Base-by-base conservation (phyloP, 192 early-diverging fungal species). In the Entophlyctis luteolus region DNA sequence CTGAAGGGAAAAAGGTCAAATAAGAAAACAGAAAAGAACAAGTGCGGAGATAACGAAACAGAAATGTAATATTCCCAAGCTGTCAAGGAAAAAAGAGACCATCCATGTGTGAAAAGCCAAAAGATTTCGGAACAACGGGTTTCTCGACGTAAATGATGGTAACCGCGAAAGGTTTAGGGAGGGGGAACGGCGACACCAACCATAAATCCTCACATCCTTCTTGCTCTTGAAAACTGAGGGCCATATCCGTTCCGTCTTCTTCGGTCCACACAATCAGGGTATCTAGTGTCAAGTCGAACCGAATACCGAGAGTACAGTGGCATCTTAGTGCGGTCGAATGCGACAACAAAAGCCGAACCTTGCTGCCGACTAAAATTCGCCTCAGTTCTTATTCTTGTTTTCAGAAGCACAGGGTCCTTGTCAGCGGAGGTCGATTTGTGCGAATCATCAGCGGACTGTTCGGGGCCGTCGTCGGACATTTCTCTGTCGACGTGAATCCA, bases 211-310 rank as follows among this genome's bases (percentile, higher is more conserved):
- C 74, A 58, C 94, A 95, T 47, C 92, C 93, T n/a, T 84, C 88
- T 39, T 84, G 82, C 65, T 92, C 89, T 79, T 95, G 90, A 76
- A 98, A 98, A 66, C 92, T 94, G 28, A 98, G 80, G 8, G 96
- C 96, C 32, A 95, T 76, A 71, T 98, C 93, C 31, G 82, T 70
- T 12, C 86, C 86, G 38, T 84, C 81, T 16, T 79, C 75, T 70
- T 93, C 90, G 5, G 87, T 84, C 93, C 95, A 98, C n/a, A 94
- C 88, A 79, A 98, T 93, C 62, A 95, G 75, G 32, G 95, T 96
- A 38, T 67, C 65, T 67, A 38, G 20, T 29, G 10, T 12, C 12
- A 35, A 14, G 18, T 10, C 32, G 22, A 0, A 50, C 29, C 23
- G 50, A 18, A 57, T 4, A 23, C 33, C 31, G 31, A 35, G 54